Conservation (phyloP, 2,329 filamentous ascomycete species). For the Colletotrichum falcatum region DNA sequence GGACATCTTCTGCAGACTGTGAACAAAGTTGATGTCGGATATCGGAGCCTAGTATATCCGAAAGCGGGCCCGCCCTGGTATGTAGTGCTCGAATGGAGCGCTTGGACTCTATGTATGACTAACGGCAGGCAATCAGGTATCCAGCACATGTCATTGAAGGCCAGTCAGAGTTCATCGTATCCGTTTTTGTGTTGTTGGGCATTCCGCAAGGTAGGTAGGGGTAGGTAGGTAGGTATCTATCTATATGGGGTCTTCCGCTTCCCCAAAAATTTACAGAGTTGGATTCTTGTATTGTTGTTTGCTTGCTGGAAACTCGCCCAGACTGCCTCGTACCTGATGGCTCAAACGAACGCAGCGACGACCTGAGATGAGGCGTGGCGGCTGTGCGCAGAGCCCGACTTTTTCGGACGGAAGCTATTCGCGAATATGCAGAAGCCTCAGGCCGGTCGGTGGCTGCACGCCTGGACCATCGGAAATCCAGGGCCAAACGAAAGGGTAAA, state of each 20-base stretch:
- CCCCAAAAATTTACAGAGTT: neutral
- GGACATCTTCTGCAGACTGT: too few species aligned
- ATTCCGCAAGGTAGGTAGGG: neutral
- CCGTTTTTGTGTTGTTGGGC: neutral
- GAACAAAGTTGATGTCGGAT: neutral
- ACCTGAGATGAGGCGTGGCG: constrained; percentile 14
- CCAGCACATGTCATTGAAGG: neutral
- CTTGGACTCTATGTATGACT: neutral
- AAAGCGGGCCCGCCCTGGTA: fast-evolving
- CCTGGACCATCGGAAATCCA: neutral
- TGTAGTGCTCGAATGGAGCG: neutral
- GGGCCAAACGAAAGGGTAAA: neutral
- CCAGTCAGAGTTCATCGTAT: neutral
- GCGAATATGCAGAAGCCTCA: constrained; percentile 23
- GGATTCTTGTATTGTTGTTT: neutral
- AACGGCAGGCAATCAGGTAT: neutral
- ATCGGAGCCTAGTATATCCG: neutral
- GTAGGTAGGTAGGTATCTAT: neutral
- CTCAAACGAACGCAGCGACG: neutral
- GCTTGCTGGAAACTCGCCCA: neutral
- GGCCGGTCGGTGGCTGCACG: constrained; percentile 2
- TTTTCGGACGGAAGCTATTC: constrained; percentile 31
- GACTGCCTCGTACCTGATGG: neutral
- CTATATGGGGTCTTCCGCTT: neutral
- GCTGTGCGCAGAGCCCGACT: constrained; percentile 23